Percentiles rank a stretch among this genome's conserved stretches.
phyloP scores from a whole-genome alignment of 495 filamentous ascomycete genomes.

The Penicillium coprophilum region DNA sequence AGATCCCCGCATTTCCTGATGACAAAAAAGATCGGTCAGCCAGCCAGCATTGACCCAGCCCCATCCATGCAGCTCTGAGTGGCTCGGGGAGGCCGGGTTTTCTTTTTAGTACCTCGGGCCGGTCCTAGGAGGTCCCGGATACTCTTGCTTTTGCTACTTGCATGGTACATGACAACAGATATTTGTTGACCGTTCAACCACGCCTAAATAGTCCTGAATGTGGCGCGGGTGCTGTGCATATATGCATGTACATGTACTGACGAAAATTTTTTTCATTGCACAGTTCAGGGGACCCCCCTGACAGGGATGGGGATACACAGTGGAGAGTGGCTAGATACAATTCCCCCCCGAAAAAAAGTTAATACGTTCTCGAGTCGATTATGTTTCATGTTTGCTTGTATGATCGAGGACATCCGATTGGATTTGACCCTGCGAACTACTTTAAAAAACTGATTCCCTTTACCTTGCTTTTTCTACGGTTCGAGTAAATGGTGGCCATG shows the following conservation, averaged over 20 bases:
- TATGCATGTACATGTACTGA: slow-evolving; percentile 19
- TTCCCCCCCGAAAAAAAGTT: neutral
- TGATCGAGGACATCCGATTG: slow-evolving; percentile 15
- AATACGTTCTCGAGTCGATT: neutral
- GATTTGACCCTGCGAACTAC: slow-evolving; percentile 12
- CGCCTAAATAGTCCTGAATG: slow-evolving; percentile 10
- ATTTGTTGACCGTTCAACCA: slow-evolving; percentile 11
- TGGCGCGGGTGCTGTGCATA: slow-evolving; percentile 25
- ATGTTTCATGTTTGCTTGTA: slow-evolving; percentile 13
- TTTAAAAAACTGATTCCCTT: slow-evolving; percentile 23
- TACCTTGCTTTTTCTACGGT: slow-evolving; percentile 10
- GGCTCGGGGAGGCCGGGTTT: slow-evolving; percentile 26
- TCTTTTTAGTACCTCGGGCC: slow-evolving; percentile 16
- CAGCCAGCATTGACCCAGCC: slow-evolving; percentile 13
- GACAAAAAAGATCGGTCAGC: slow-evolving; percentile 6
- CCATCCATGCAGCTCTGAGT: slow-evolving; percentile 20
- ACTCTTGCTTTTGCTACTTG: slow-evolving; percentile 18
- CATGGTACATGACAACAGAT: slow-evolving; percentile 17
- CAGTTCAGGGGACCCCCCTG: slow-evolving; percentile 18
- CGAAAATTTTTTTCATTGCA: slow-evolving; percentile 15
- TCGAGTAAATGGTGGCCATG: slow-evolving; percentile 7
- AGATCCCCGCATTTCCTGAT: slow-evolving; percentile 12
- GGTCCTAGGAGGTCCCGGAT: slow-evolving; percentile 15
- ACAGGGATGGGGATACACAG: slow-evolving; percentile 8
- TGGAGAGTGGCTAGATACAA: slow-evolving; percentile 9